Evolutionary conservation across 495 filamentous ascomycete species (phyloP).

Genomic region (Opeltia flavorubescens): DNA sequence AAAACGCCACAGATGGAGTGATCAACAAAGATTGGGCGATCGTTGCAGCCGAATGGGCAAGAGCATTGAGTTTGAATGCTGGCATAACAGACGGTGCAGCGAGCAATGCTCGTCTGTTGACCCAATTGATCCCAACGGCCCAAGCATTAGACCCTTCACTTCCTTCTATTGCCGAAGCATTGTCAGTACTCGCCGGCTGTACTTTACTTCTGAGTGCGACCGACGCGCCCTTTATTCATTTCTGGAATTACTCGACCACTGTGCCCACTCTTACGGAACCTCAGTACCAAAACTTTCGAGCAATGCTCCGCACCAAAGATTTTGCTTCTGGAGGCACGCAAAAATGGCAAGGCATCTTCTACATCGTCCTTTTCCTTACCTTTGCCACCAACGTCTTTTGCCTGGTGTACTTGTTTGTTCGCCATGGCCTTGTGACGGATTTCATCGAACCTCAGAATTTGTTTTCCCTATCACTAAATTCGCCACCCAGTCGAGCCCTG

Average conservation of each 20-base stretch:
- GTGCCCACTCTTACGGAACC: conserved; percentile 21
- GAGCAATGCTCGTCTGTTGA: conserved; percentile 49
- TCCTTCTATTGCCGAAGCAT: conserved; percentile 50
- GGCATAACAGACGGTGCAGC: conserved; percentile 45
- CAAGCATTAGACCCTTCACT: conserved; percentile 25
- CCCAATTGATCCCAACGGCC: conserved; percentile 30
- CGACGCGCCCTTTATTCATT: conserved; percentile 40
- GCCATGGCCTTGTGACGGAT: conserved; percentile 47
- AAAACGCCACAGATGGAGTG: conserved; percentile 19
- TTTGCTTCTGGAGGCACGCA: conserved; percentile 47
- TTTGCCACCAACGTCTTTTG: conserved; percentile 50
- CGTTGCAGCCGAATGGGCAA: conserved; percentile 42
- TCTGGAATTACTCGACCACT: conserved; percentile 36
- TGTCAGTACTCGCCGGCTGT: conserved; percentile 51
- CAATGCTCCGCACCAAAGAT: conserved; percentile 38
- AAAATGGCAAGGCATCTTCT: conserved; percentile 47
- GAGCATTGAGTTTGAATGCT: conserved; percentile 40
- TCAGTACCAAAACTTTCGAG: conserved; percentile 38
- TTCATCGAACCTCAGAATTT: conserved; percentile 64
- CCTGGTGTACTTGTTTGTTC: conserved; percentile 36
- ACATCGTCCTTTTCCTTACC: conserved; percentile 42
- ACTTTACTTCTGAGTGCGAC: conserved; percentile 42
- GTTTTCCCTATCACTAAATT: conserved; percentile 55
- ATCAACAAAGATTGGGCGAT: conserved; percentile 40
- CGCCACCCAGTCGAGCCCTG: conserved; percentile 39